Evolutionary conservation across 139 green algal species (phyloP).

Genomic region (Diplosphaera chodatii): DNA sequence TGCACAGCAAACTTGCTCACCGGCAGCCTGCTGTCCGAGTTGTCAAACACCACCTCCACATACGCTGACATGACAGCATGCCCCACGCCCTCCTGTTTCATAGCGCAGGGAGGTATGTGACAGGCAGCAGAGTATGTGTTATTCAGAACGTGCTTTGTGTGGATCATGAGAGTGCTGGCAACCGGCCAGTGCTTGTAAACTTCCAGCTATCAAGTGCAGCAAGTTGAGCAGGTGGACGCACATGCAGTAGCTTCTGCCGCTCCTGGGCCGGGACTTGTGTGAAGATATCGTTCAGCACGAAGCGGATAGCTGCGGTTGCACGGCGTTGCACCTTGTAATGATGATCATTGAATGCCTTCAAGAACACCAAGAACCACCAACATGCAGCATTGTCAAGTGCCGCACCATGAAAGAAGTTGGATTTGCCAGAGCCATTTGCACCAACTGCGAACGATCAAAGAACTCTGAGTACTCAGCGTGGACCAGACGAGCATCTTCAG

Average conservation of each 20-base stretch:
- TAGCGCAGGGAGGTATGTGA: not conserved
- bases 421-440: slow-evolving; percentile 97
- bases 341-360: too few species aligned
- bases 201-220: not conserved
- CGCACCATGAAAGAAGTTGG: slow-evolving; percentile 97
- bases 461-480: not conserved
- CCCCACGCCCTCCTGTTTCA: slow-evolving; percentile 85
- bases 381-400: slow-evolving; percentile 2
- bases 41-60: slow-evolving; percentile 98
- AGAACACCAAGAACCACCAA: too few species aligned
- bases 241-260: slow-evolving; percentile 86
- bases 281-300: slow-evolving; percentile 92
- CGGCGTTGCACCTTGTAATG: too few species aligned
- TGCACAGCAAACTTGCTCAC: slow-evolving; percentile 34
- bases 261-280: slow-evolving; percentile 70
- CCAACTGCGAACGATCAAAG: slow-evolving; percentile 63
- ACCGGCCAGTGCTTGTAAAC: too few species aligned
- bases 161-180: too few species aligned
- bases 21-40: slow-evolving; percentile 86
- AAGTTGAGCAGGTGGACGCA: slow-evolving; percentile 35
- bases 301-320: slow-evolving; percentile 84
- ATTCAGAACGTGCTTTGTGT: not conserved
- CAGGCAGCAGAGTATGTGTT: not conserved
- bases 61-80: slow-evolving; percentile 79
- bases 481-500: too few species aligned